phyloP scores from a whole-genome alignment of 2,329 filamentous ascomycete species.

The Sporothrix phasma region DNA sequence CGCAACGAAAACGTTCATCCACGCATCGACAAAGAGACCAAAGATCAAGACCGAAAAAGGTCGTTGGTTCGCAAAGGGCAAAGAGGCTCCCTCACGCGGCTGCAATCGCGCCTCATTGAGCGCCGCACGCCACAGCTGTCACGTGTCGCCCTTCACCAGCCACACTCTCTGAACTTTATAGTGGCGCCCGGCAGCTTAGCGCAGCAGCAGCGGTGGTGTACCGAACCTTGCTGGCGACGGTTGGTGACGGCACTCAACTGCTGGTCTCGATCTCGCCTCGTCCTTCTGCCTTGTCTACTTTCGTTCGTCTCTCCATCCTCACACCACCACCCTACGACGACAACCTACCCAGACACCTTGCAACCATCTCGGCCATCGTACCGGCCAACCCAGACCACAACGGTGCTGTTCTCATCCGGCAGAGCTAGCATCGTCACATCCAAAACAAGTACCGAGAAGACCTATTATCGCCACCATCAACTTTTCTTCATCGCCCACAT shows the following conservation, averaged over 20 bases:
- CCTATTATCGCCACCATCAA: neutral
- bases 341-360: neutral
- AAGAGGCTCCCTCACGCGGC: slow-evolving; percentile 5
- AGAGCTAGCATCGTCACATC: neutral
- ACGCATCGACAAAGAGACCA: neutral
- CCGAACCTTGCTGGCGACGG: neutral
- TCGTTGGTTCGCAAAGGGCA: neutral
- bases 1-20: slow-evolving; percentile 5
- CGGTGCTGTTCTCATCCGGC: neutral
- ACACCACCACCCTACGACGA: neutral
- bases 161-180: neutral
- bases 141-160: neutral
- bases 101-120: slow-evolving; percentile 4
- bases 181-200: no score
- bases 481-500: neutral
- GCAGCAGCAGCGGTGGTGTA: no score
- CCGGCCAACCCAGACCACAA: neutral
- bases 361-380: neutral
- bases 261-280: no score
- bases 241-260: slow-evolving; percentile 3
- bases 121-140: neutral
- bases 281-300: neutral
- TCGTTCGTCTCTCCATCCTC: neutral
- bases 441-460: neutral
- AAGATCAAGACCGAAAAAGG: neutral